Conservation (phyloP, 1,284 basidiomycete genomes). For the Ceratobasidium sp. region DNA sequence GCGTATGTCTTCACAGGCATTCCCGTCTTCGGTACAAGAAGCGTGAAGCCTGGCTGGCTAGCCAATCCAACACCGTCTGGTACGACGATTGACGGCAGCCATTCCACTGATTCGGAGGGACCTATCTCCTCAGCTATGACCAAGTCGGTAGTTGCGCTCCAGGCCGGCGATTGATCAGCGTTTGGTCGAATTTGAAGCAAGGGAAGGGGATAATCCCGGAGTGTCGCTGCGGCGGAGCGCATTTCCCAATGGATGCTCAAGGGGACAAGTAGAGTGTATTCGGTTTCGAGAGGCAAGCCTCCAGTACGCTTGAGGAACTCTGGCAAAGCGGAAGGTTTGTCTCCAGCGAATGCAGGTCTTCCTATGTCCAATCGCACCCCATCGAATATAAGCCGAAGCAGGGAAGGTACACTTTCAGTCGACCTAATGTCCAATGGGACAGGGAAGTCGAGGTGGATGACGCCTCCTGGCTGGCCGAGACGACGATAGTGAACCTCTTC, state of each 20-base stretch:
- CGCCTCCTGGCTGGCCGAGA: slow-evolving; percentile 43
- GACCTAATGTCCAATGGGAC: slow-evolving; percentile 57
- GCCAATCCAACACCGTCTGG: slow-evolving; percentile 51
- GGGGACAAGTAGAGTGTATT: slow-evolving; percentile 85
- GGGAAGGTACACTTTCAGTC: slow-evolving; percentile 65
- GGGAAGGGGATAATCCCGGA: slow-evolving; percentile 85
- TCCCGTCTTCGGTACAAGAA: slow-evolving; percentile 87
- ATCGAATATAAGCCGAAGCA: slow-evolving; percentile 74
- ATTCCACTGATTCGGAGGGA: slow-evolving; percentile 70
- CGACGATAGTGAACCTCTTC: slow-evolving; percentile 45
- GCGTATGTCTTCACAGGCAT: slow-evolving; percentile 97
- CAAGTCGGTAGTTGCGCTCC: slow-evolving; percentile 79
- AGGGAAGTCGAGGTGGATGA: slow-evolving; percentile 40
- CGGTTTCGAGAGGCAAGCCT: slow-evolving; percentile 72
- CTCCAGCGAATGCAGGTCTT: slow-evolving; percentile 72
- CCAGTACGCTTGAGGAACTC: slow-evolving; percentile 36
- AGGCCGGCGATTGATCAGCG: slow-evolving; percentile 55
- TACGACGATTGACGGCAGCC: slow-evolving; percentile 72
- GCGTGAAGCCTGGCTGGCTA: slow-evolving; percentile 60
- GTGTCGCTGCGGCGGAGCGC: slow-evolving; percentile 64
- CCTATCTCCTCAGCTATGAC: slow-evolving; percentile 93
- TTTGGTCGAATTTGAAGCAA: slow-evolving; percentile 66
- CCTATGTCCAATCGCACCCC: slow-evolving; percentile 62
- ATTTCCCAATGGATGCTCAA: slow-evolving; percentile 79
- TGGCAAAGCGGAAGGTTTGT: slow-evolving; percentile 56